phyloP scores from a whole-genome alignment of 495 filamentous ascomycete species.

The Aspergillus taichungensis region DNA sequence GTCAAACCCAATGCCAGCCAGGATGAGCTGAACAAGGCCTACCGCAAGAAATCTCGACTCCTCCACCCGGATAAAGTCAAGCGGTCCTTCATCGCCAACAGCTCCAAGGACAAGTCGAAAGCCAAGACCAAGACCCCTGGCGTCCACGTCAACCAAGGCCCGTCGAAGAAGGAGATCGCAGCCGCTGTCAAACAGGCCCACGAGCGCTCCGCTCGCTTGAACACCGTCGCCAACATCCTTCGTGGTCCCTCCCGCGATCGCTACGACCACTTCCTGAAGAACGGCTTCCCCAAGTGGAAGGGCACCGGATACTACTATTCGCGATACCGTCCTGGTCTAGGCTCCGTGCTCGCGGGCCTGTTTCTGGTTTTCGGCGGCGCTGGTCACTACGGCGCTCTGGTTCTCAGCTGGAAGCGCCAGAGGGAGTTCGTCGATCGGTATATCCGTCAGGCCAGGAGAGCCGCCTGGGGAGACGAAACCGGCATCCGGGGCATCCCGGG shows the following conservation, averaged over 20 bases:
- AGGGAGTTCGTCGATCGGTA: constrained; percentile 84
- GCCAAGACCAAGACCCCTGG: constrained; percentile 48
- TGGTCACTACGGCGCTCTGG: constrained; percentile 75
- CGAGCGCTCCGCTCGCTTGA: constrained; percentile 72
- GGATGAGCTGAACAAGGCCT: constrained; percentile 89
- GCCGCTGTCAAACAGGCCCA: constrained; percentile 67
- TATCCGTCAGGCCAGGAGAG: constrained; percentile 77
- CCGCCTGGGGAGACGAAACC: constrained; percentile 79
- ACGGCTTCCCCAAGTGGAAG: constrained; percentile 94
- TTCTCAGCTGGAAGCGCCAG: constrained; percentile 80
- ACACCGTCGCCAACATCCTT: constrained; percentile 76
- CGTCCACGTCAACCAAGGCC: constrained; percentile 60
- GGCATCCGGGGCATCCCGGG: constrained; percentile 61
- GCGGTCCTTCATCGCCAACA: constrained; percentile 67
- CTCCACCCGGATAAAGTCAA: constrained; percentile 95
- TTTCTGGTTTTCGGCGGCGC: constrained; percentile 77
- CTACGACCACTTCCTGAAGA: constrained; percentile 89
- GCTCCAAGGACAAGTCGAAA: constrained; percentile 51
- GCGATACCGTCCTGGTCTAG: constrained; percentile 82
- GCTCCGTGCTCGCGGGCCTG: constrained; percentile 72
- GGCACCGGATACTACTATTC: constrained; percentile 97
- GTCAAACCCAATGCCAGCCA: constrained; percentile 62
- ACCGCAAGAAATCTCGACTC: constrained; percentile 71
- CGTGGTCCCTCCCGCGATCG: constrained; percentile 70
- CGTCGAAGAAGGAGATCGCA: constrained; percentile 62